Base-by-base conservation (phyloP, 2,329 filamentous ascomycete species). In the Aspergillus terreus region DNA sequence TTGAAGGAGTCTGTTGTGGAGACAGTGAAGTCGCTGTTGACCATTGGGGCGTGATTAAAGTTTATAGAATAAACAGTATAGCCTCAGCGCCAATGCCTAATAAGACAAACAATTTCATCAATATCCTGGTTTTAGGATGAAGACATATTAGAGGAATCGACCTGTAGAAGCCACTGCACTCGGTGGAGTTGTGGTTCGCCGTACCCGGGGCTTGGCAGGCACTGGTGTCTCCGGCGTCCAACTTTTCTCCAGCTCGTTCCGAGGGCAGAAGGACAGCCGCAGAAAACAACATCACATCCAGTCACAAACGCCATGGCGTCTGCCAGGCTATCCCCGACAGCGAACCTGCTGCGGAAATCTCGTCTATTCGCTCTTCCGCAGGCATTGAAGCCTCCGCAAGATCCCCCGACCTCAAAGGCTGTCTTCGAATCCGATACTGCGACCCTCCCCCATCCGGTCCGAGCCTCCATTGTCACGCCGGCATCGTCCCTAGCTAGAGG, bases 341-440 rank as follows among this genome's bases (percentile, higher is more conserved):
- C 82, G 49, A 80, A 80, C 56, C 81, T 97, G 60, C 81, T 97
- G 66, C 86, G 92, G 70, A 83, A 85, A 54, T 97, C 92, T 53
- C 88, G 92, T 60, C 81, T 97, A 62, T 97, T 97, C 75, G 87
- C 92, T 21, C 79, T 97, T 50, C 92, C 92, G 12, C 80, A 83
- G 52, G 83, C 90, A 19, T 80, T 96, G 47, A 83, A 87, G 15
- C 74, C 79, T 40, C 84, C 88, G 10, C 69, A 74, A 11, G 72
- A 68, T 59, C 76, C 78, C 58, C 77, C 76, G 57, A 77, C 74
- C 54, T 76, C 74, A 42, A 74, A 64, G 61, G 72, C 71, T 40
- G 73, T 73, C 49, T 77, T 74, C 55, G 71, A 76, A 55, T 91
- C 88, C 14, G 78, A 84, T 49, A 85, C 83, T 19, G 84, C 87